Evolutionary conservation across 768 basidiomycete species (phyloP), one percentile per base, ranked within the genome.

Genomic region (Russula compacta): DNA sequence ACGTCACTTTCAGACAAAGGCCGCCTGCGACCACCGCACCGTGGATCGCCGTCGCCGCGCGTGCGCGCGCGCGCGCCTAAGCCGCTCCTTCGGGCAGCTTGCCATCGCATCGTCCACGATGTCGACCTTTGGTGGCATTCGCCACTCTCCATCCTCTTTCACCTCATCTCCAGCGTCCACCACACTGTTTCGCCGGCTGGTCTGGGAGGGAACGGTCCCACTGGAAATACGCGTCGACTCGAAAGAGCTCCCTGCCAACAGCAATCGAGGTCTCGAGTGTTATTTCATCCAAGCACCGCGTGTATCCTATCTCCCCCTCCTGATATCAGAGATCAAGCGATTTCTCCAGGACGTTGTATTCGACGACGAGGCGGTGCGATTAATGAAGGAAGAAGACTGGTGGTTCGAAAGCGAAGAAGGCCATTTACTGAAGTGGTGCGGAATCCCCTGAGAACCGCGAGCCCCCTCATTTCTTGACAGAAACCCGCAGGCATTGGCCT

Each of bases 381-480:
- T 78, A 10, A 74, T 95, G 61, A 89, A 88, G 69, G 91, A 94
- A 66, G 89, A 91, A 59, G 89, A 95, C 55, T 93, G 95, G 90
- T 98, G 95, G 97, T 97, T 99, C 72, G 93, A 97, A 73, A 88
- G 85, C 64, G 88, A 89, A 56, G 87, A 85, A 66, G 90, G 91
- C 35, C 82, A 79, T 6, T 70, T 89, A 52, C 79, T 95, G 67
- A 92, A 93, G 75, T 98, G 95, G 95, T 95, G 59, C 24, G 64
- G 52, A 36, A 21, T 44, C 21, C 21, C 9, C 29, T 6, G 17
- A 47, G 24, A n/a, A 6, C 19, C 12, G 39, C 48, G 17, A 40
- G n/a, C 35, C 35, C 36, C 12, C 43, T 29, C 33, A 29, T 48
- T 42, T 40, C 44, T 24, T 44, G 15, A 40, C 59, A 21, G 17